Base-by-base conservation (phyloP, 805 yeast genomes). In the Sugiyamaella valdiviana region DNA sequence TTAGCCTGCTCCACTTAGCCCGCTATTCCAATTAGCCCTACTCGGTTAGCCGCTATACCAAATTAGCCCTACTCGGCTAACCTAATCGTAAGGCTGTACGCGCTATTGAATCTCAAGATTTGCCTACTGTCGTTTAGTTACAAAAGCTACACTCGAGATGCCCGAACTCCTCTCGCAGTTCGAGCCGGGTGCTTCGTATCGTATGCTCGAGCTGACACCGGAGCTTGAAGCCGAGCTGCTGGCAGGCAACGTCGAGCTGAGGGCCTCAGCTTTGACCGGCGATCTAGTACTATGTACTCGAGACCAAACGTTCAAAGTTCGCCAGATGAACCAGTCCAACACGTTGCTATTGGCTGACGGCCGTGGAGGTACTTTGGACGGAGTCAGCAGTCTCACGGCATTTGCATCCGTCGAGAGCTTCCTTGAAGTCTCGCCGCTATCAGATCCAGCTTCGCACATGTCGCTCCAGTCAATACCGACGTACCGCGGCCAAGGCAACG, bases 281-380 rank as follows among this genome's bases (percentile, higher is more conserved):
- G 75, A 73, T 39, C 76, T 85, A 6, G 87, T 79, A 24, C 62
- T 88, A 14, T 83, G 90, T 50, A 77, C 91, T 0, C 56, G 66
- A 2, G 54, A 66, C 23, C 64, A 71, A 44, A 84, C 95, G 0
- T 89, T 78, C 77, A 70, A 72, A 40, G 57, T 89, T 15, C 73
- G 87, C 45, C 90, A 84, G 58, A 82, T 85, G 70, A 86, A 87
- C 61, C 97, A 91, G 63, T 85, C 96, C 6, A 89, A 91, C 63
- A 77, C 91, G 3, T 81, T 85, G n/a, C 62, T 88, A 55, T 52
- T 89, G 19, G 61, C 78, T 61, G 63, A 63, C 10, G 48, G 57
- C 7, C 24, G 19, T 1, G 45, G 23, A 7, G 39, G 24, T 15
- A 46, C 20, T n/a, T 39, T 29, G 44, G 39, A 44, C 16, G 42